Base-by-base conservation (phyloP, 495 filamentous ascomycete genomes). In the Durotheca rogersii region DNA sequence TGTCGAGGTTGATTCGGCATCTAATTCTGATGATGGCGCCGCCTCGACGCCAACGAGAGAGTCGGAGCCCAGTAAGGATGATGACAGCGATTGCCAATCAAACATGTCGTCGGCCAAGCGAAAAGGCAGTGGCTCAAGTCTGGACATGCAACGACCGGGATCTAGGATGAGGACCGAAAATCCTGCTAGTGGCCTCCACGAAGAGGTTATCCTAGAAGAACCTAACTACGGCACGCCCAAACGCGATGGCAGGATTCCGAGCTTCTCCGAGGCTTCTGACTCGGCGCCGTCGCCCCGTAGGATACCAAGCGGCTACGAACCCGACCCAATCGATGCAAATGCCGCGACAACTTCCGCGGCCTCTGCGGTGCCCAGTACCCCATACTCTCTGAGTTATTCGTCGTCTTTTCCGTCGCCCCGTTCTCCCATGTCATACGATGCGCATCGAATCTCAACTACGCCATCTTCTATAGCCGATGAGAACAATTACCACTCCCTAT, bases 381-480 rank as follows among this genome's bases (percentile, higher is more conserved):
- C 60, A 46, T 79, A 68, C 51, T 77, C 72, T 30, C 70, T 69
- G 55, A 76, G 70, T 37, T 74, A 69, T 62, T 79, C 73, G 19
- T 81, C 72, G 35, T 78, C 76, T 25, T 74, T 72, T 63, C 83
- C 71, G 49, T 84, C 66, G 58, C 83, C 68, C 56, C 78, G 70
- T 60, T 84, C 66, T 53, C 81, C 66, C 31, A 79, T 85, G 63
- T 85, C 85, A 4, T 83, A 85, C 41, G 85, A 88, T 51, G 73
- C 79, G 20, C 81, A 83, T 43, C 79, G 83, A n/a, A 77, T 87
- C 27, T 85, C 82, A 14, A 88, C 86, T 2, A 81, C 86, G 6
- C 77, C 78, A 15, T 88, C 86, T 2, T 88, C 86, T 1, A 75
- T 84, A 55, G 82, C 78, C 2, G 85, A 90, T 47, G 82, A 84